Conservation (phyloP, 495 filamentous ascomycete genomes). For the Penicillium alfredii region DNA sequence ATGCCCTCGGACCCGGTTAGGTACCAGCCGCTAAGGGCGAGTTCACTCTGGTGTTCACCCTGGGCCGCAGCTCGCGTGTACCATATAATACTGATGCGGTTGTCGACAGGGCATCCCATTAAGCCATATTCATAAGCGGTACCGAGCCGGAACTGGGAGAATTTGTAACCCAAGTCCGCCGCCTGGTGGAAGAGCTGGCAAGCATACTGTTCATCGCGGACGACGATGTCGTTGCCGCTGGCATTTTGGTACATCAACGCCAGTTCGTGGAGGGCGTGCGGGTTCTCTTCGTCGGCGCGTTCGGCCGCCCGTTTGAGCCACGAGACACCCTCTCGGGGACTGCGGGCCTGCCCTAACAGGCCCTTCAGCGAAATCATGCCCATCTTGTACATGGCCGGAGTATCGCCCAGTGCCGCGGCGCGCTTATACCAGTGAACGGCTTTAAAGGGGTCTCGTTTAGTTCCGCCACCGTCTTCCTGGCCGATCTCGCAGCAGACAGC, state of each 20-base stretch:
- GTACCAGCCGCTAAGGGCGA: conserved; percentile 94
- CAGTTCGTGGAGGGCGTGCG: conserved; percentile 91
- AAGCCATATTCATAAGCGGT: conserved; percentile 85
- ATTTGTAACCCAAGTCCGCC: conserved; percentile 89
- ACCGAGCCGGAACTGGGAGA: conserved; percentile 86
- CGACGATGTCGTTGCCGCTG: conserved; percentile 59
- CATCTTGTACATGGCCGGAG: conserved; percentile 95
- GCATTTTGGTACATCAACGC: conserved; percentile 77
- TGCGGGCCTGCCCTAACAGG: conserved; percentile 81
- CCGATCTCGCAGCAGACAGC: conserved; percentile 97
- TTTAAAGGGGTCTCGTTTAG: conserved; percentile 82
- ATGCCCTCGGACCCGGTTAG: conserved; percentile 85
- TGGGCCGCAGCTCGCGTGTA: conserved; percentile 88
- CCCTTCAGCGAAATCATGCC: conserved; percentile 94
- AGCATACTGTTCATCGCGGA: conserved; percentile 76
- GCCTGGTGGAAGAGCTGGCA: conserved; percentile 75
- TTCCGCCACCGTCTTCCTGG: conserved; percentile 88
- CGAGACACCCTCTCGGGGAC: conserved; percentile 73
- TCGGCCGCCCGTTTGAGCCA: conserved; percentile 95
- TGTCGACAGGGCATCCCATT: conserved; percentile 75
- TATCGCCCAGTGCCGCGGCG: conserved; percentile 81
- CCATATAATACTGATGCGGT: conserved; percentile 80
- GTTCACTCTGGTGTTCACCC: conserved; percentile 89
- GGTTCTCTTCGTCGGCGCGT: conserved; percentile 80
- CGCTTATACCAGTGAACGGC: conserved; percentile 98